Conservation (phyloP, 2,329 filamentous ascomycete species). For the Botryosphaeria dothidea region DNA sequence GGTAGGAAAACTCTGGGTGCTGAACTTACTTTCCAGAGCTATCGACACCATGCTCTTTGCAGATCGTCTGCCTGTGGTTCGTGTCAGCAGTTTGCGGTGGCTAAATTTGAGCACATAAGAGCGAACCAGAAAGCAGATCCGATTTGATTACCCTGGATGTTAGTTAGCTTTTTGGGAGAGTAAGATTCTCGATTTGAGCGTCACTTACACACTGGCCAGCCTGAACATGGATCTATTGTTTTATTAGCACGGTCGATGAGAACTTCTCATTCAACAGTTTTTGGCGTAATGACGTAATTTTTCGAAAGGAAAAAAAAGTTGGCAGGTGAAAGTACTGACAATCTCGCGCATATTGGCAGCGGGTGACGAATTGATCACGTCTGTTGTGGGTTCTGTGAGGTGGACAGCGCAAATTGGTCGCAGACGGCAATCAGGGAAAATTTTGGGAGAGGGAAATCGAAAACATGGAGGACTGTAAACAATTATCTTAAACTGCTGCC, state of each 20-base stretch:
- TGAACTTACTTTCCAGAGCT: conserved; percentile 84
- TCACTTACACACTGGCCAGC: conserved; percentile 96
- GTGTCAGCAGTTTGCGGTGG: conserved; percentile 20
- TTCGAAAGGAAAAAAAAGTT: too few species aligned
- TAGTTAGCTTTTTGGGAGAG: conserved; percentile 22
- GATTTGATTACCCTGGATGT: conserved; percentile 94
- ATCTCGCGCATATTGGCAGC: conserved; percentile 66
- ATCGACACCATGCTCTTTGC: conserved; percentile 86
- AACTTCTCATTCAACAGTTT: too few species aligned
- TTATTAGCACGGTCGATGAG: too few species aligned
- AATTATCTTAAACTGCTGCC: background rate
- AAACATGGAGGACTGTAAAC: background rate
- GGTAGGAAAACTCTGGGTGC: background rate
- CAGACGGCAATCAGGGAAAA: too few species aligned
- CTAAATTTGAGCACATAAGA: conserved; percentile 25
- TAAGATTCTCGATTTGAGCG: background rate
- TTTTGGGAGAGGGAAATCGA: too few species aligned
- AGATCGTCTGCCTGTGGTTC: conserved; percentile 54
- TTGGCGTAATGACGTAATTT: too few species aligned
- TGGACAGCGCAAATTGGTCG: background rate
- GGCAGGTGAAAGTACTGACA: conserved; percentile 45
- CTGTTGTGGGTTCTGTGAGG: background rate
- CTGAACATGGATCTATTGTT: conserved; percentile 92
- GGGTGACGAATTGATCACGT: background rate
- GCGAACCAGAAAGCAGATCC: conserved; percentile 97